A percentile compares a stretch with the other conserved stretches of the same genome.
These are phyloP conservation scores for Gypsophila paniculata DNA, from an alignment of 179 eudicot species.

Conservation along the genomic window DNA sequence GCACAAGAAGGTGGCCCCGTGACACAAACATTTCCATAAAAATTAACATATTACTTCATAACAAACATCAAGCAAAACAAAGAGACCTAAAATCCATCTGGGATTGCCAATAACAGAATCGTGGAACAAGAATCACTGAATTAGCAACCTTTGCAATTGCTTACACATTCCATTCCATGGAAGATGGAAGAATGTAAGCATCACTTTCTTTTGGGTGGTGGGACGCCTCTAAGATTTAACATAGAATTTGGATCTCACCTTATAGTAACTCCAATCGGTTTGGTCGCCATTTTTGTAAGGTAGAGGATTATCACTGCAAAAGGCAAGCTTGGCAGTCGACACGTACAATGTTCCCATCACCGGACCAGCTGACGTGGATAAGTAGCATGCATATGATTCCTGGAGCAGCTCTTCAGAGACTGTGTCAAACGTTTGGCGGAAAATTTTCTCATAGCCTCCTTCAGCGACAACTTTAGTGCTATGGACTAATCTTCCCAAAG, in stretches of 20 bases:
- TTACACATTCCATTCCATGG: not conserved
- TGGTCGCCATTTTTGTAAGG: conserved; percentile 64
- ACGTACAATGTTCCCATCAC: conserved; percentile 83
- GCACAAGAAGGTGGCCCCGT: too few species aligned
- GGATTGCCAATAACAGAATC: not conserved
- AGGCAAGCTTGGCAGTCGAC: conserved; percentile 81
- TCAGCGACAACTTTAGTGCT: conserved; percentile 90
- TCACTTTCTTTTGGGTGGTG: not conserved
- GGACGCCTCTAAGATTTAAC: not conserved
- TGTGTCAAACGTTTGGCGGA: conserved; percentile 78
- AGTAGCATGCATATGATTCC: conserved; percentile 71
- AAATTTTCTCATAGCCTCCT: conserved; percentile 85
- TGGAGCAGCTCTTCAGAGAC: conserved; percentile 72
- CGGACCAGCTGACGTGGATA: conserved; percentile 90
- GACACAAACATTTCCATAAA: too few species aligned
- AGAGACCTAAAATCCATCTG: not conserved
- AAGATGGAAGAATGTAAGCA: not conserved
- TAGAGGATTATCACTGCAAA: conserved; percentile 85
- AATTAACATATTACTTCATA: not conserved
- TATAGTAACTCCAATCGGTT: conserved; percentile 86
- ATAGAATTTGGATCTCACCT: conserved; percentile 42
- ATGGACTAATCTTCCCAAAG: conserved; percentile 85
- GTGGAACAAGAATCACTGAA: not conserved
- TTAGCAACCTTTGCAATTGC: not conserved
- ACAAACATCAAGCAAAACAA: not conserved